Evolutionary conservation across 805 yeast genomes (phyloP).

Genomic region (Hermanozyma aechmeae): DNA sequence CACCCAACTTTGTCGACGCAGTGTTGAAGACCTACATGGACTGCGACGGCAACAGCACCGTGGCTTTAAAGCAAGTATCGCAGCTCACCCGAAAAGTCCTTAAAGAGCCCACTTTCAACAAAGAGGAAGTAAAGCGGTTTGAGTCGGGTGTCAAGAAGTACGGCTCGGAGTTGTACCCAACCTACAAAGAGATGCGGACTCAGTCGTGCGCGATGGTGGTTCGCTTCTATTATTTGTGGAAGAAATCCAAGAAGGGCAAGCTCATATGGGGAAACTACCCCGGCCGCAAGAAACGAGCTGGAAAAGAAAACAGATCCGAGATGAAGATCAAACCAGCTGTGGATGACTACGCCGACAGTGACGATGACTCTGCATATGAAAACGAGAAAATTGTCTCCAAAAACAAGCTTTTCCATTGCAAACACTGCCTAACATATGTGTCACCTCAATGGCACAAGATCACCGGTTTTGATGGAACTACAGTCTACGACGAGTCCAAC

Average conservation of each 20-base stretch:
- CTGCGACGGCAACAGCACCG: conserved; percentile 37
- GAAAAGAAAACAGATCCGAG: conserved; percentile 5
- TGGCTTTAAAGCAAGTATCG: conserved; percentile 38
- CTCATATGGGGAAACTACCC: conserved; percentile 74
- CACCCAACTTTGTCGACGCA: conserved; percentile 81
- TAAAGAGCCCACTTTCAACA: conserved; percentile 67
- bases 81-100: conserved; percentile 47
- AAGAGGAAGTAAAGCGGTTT: conserved; percentile 56
- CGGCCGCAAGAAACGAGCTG: conserved; percentile 41
- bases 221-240: conserved; percentile 85
- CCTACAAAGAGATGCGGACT: conserved; percentile 58
- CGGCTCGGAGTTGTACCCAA: conserved; percentile 77
- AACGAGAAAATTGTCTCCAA: conserved; percentile 34
- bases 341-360: conserved; percentile 51
- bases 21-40: conserved; percentile 48
- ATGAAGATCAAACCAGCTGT: conserved; percentile 11
- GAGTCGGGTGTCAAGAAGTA: conserved; percentile 63
- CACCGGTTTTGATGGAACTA: conserved; percentile 45
- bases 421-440: conserved; percentile 52
- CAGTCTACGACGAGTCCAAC: conserved; percentile 19
- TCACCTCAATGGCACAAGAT: conserved; percentile 63
- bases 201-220: conserved; percentile 76
- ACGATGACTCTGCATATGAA: conserved; percentile 68
- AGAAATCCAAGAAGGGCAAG: conserved; percentile 70
- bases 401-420: conserved; percentile 47